phyloP scores from a whole-genome alignment of 768 basidiomycete species.

The Lactarius quietus region DNA sequence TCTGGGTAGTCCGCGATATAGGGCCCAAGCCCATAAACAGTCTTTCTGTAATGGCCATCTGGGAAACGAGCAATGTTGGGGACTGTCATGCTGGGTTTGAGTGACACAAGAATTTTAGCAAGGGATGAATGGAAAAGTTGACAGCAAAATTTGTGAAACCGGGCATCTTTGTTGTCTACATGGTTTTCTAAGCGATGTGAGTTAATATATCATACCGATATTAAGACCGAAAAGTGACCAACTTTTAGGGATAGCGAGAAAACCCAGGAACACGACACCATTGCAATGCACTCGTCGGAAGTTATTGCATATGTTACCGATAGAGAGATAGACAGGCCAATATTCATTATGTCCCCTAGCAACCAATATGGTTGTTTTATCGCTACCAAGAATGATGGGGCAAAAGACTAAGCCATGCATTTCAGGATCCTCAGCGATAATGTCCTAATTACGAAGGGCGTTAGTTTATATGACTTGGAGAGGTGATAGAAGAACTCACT shows the following conservation, averaged over 20 bases:
- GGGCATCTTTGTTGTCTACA: slow-evolving; percentile 14
- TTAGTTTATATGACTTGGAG: too few species aligned
- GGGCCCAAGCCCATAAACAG: slow-evolving; percentile 35
- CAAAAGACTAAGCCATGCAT: slow-evolving; percentile 20
- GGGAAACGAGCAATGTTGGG: slow-evolving; percentile 1
- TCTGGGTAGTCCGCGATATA: slow-evolving; percentile 42
- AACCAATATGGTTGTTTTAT: slow-evolving; percentile 33
- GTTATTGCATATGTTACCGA: slow-evolving; percentile 29
- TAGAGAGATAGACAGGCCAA: slow-evolving; percentile 28
- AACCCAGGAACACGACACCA: slow-evolving; percentile 28
- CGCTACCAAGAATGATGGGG: slow-evolving; percentile 29
- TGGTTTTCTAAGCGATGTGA: background rate
- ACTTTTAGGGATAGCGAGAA: slow-evolving; percentile 35
- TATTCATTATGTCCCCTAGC: slow-evolving; percentile 29
- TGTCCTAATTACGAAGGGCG: too few species aligned
- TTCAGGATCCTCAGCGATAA: slow-evolving; percentile 4
- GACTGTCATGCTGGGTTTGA: slow-evolving; percentile 24
- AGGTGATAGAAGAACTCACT: slow-evolving; percentile 21
- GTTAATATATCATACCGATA: too few species aligned
- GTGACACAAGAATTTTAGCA: slow-evolving; percentile 22
- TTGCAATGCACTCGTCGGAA: slow-evolving; percentile 30
- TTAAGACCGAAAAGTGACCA: background rate
- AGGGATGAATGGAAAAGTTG: slow-evolving; percentile 5
- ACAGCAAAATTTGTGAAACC: slow-evolving; percentile 23
- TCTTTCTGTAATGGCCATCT: slow-evolving; percentile 36